Conservation (phyloP, 148 eudicot species). For the Polygonum aviculare region DNA sequence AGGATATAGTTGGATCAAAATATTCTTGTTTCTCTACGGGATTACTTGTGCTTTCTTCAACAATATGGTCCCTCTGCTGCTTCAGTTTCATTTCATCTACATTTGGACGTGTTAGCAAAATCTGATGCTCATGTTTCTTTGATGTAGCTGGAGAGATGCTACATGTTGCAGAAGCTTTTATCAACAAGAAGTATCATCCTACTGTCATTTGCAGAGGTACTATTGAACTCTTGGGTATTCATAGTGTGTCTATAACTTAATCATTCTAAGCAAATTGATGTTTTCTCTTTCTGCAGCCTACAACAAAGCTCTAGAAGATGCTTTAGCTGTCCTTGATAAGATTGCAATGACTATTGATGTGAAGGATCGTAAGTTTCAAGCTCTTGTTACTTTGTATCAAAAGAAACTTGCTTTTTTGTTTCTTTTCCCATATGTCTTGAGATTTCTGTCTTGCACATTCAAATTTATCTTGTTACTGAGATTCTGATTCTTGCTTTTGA, state of each 20-base stretch:
- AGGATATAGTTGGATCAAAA: no score
- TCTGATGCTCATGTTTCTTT: slow-evolving; percentile 6
- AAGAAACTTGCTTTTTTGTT: background rate
- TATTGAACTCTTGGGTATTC: background rate
- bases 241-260: background rate
- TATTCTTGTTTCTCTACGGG: no score
- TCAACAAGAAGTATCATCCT: slow-evolving; percentile 88
- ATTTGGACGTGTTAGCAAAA: background rate
- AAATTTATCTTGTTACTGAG: background rate
- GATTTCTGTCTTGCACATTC: background rate
- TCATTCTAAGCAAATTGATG: background rate
- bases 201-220: slow-evolving; percentile 98
- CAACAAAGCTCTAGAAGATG: slow-evolving; percentile 87
- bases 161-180: slow-evolving; percentile 92
- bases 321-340: slow-evolving; percentile 77
- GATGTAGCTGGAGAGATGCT: slow-evolving; percentile 95
- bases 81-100: background rate
- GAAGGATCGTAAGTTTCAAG: slow-evolving; percentile 63
- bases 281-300: slow-evolving; percentile 49
- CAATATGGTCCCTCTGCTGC: no score
- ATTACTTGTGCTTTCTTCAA: no score
- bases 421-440: background rate
- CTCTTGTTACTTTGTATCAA: background rate
- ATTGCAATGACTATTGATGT: slow-evolving; percentile 80
- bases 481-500: background rate